A percentile compares a stretch with the other conserved stretches of the same genome.
Evolutionary conservation across 1,284 basidiomycete genomes (phyloP).

Genomic region (Tremellales sp.): DNA sequence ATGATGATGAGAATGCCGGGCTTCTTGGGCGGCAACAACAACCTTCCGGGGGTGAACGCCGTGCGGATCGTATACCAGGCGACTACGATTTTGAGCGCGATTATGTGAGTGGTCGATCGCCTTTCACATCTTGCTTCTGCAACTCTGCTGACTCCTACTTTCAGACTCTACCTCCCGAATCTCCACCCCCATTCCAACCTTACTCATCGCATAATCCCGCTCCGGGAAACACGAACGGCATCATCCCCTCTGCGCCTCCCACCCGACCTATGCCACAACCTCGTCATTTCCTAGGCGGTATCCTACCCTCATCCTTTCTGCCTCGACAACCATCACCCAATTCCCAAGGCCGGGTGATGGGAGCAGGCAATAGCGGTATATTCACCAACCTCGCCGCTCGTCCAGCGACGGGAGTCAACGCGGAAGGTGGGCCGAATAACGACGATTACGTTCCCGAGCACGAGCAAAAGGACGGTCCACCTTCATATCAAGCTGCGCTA

Average conservation of each 20-base stretch:
- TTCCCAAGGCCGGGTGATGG: conserved; percentile 39
- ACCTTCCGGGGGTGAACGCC: conserved; percentile 7
- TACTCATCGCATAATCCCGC: conserved; percentile 61
- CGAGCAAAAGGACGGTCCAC: conserved; percentile 73
- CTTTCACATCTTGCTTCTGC: neutral
- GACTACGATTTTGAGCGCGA: conserved; percentile 80
- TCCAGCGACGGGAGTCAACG: conserved; percentile 53
- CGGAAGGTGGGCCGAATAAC: conserved; percentile 49
- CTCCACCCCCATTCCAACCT: conserved; percentile 64
- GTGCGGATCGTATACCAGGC: conserved; percentile 37
- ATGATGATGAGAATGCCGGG: conserved; percentile 31
- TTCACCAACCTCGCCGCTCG: conserved; percentile 95
- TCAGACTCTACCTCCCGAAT: conserved; percentile 60
- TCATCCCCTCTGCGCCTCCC: conserved; percentile 57
- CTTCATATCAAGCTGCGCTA: conserved; percentile 83
- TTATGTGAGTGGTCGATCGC: conserved; percentile 53
- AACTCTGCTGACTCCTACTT: neutral
- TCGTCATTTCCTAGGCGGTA: conserved; percentile 63
- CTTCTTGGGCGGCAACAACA: conserved; percentile 10
- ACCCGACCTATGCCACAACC: conserved; percentile 50
- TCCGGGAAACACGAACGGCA: conserved; percentile 74
- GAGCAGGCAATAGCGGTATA: conserved; percentile 85
- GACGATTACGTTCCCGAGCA: conserved; percentile 67
- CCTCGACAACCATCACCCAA: conserved; percentile 44
- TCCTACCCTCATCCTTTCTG: conserved; percentile 71